Percentiles rank a stretch among this genome's conserved stretches.
Evolutionary conservation across 2,329 filamentous ascomycete genomes (phyloP).

Genomic region (Talaromyces sp.): DNA sequence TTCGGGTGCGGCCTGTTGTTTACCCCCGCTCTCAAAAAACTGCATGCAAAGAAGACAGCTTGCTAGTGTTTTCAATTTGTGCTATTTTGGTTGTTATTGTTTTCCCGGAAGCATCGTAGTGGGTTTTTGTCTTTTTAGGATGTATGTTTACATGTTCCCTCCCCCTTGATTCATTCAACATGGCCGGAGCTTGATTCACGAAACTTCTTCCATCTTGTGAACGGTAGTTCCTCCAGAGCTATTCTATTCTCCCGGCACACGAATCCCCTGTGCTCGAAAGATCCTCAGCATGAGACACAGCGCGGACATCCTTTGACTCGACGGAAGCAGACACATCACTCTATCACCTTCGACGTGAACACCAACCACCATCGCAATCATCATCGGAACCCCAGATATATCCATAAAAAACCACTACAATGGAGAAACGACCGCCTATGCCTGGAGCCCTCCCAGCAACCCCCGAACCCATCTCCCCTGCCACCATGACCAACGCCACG

Average conservation of each 20-base stretch:
- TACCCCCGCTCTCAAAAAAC: neutral
- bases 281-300: neutral
- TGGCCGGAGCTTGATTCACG: neutral
- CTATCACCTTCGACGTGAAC: neutral
- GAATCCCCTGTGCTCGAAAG: neutral
- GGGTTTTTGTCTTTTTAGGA: neutral
- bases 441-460: neutral
- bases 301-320: neutral
- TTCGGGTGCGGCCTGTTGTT: neutral
- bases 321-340: neutral
- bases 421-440: neutral
- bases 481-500: conserved; percentile 8
- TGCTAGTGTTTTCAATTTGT: neutral
- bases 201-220: neutral
- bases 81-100: neutral
- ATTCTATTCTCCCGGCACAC: neutral
- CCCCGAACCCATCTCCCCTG: conserved; percentile 6
- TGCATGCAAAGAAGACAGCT: neutral
- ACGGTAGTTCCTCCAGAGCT: neutral
- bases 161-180: neutral
- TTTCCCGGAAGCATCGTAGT: neutral
- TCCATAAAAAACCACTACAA: neutral
- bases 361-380: neutral
- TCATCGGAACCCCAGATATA: neutral
- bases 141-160: neutral